Base-by-base conservation (phyloP, 2,329 filamentous ascomycete genomes). In the Cadophora gregata region DNA sequence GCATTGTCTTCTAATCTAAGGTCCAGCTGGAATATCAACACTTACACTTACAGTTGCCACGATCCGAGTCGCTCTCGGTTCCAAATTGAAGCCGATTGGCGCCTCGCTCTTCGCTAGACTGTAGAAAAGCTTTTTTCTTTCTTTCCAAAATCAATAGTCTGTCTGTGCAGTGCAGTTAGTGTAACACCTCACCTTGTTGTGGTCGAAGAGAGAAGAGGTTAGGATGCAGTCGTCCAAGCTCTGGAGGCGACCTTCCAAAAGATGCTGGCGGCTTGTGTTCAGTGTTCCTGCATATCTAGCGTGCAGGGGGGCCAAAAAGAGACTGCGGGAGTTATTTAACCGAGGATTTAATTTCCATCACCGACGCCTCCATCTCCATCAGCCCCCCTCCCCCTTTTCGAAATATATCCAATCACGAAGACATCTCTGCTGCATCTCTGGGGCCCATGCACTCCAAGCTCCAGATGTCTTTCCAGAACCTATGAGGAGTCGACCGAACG, bases 331-430 rank as follows among this genome's bases (percentile, higher is more conserved):
- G 4, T 25, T 10, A 24, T 25, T 27, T 16, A 42, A 51, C 24
- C 48, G 48, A 51, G 48, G 24, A 53, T 53, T 51, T 53, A 53
- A 53, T 53, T 53, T 53, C 50, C 50, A 53, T 53, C 50, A 29
- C 14, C 50, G 10, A 53, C 50, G 27, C 27, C 27, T 53, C 50
- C 27, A n/a, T n/a, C 10, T 25, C n/a, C n/a, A n/a, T n/a, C n/a
- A n/a, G n/a, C n/a, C n/a, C n/a, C n/a, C n/a, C n/a, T 4, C 25
- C 25, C 50, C 25, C 27, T 53, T 53, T 53, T 31, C 25, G 9
- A n/a, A 19, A 14, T 27, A 31, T 27, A 31, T n/a, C 50, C 50
- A 53, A 53, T 53, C 27, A 53, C 25, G 31, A 53, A 31, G 4
- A 53, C 25, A 31, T n/a, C n/a, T n/a, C n/a, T n/a, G n/a, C n/a